These are phyloP conservation scores for Acanthamoeba triangularis DNA, from an alignment of 208 protist species.

Conservation along the genomic window DNA sequence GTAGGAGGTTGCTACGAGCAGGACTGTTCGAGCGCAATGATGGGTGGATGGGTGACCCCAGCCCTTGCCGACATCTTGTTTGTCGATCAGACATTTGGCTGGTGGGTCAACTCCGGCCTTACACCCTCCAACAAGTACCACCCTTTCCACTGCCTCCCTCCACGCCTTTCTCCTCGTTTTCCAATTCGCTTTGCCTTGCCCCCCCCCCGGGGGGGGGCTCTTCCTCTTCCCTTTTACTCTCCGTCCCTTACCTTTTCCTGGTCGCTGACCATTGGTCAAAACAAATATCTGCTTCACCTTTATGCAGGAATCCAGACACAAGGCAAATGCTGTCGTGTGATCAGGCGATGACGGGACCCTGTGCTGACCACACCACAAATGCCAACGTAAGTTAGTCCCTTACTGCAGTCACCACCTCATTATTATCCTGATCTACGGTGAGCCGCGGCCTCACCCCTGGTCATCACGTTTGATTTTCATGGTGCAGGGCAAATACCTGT, in stretches of 20 bases:
- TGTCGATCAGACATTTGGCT: neutral
- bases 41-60: neutral
- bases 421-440: too few species aligned
- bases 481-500: slow-evolving; percentile 15
- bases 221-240: neutral
- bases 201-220: too few species aligned
- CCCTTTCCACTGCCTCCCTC: neutral
- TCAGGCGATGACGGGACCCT: neutral
- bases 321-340: neutral
- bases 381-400: neutral
- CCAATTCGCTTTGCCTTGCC: too few species aligned
- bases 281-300: too few species aligned
- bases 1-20: neutral
- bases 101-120: neutral
- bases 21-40: neutral
- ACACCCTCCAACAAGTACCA: slow-evolving; percentile 20
- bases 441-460: too few species aligned
- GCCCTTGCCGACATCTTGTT: neutral
- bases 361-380: neutral
- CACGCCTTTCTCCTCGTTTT: neutral
- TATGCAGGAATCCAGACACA: neutral
- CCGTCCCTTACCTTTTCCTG: neutral
- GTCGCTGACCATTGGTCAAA: too few species aligned
- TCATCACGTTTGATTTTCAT: too few species aligned
- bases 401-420: neutral